These are phyloP conservation scores for Lipomyces spencermartinsiae DNA, from an alignment of 805 yeast species.

Conservation along the genomic window DNA sequence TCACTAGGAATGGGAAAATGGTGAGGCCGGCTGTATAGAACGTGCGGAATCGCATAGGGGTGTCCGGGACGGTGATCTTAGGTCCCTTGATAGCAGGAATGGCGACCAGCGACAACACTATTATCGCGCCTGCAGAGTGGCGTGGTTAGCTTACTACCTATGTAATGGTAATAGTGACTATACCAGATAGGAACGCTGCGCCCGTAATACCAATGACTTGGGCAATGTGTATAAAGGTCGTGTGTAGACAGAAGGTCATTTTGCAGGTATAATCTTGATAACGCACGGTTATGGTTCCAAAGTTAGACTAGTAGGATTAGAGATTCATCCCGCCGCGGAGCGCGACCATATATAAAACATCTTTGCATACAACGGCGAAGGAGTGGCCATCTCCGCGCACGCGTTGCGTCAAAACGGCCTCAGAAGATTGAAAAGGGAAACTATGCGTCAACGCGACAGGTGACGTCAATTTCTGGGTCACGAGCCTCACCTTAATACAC, in stretches of 20 bases:
- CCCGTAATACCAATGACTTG: background rate
- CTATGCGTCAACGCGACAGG: too few species aligned
- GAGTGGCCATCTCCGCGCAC: too few species aligned
- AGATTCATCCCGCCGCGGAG: too few species aligned
- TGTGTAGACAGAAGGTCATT: background rate
- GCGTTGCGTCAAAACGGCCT: too few species aligned
- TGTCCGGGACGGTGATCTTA: background rate
- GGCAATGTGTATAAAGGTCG: background rate
- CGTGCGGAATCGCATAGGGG: background rate
- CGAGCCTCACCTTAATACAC: too few species aligned
- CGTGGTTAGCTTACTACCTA: background rate
- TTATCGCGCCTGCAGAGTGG: background rate
- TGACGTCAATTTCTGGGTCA: too few species aligned
- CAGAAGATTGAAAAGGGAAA: too few species aligned
- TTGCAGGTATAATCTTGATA: too few species aligned
- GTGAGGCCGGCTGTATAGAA: background rate
- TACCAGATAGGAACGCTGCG: background rate
- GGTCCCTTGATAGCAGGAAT: background rate
- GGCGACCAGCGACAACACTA: background rate
- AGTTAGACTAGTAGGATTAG: too few species aligned
- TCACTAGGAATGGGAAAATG: background rate
- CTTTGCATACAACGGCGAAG: too few species aligned
- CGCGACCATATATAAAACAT: too few species aligned
- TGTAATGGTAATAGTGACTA: background rate
- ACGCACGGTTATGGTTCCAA: too few species aligned